These are phyloP conservation scores for Pseudopithomyces chartarum DNA, from an alignment of 2,329 filamentous ascomycete species.

Conservation along the genomic window DNA sequence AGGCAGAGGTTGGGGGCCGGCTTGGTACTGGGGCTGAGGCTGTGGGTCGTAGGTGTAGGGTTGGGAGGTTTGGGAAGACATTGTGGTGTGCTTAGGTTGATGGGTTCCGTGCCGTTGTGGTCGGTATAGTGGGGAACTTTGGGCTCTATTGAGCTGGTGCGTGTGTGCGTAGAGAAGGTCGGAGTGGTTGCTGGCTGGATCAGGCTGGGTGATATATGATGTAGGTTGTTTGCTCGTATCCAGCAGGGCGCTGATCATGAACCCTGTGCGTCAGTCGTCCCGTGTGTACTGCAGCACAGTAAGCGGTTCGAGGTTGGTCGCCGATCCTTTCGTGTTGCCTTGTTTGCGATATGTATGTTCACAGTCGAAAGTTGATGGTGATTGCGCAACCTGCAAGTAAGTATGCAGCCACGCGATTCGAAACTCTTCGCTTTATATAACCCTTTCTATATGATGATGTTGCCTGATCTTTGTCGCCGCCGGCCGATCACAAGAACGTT, in stretches of 20 bases:
- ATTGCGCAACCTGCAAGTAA: background rate
- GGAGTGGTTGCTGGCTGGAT: background rate
- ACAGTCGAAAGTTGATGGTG: background rate
- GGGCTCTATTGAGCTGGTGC: background rate
- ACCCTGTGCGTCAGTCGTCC: background rate
- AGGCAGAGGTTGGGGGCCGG: background rate
- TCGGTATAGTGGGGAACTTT: background rate
- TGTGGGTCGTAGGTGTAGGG: background rate
- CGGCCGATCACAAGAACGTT: background rate
- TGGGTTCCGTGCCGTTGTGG: background rate
- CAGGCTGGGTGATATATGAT: constrained; percentile 2
- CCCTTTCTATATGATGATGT: background rate
- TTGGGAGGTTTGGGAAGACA: background rate
- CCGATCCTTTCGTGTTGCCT: background rate
- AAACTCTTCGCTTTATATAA: background rate
- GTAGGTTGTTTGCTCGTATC: constrained; percentile 1
- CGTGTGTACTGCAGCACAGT: background rate
- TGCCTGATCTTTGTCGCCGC: constrained; percentile 1
- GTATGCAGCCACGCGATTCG: background rate
- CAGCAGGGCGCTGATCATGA: background rate
- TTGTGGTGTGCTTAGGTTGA: background rate
- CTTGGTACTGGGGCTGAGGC: background rate
- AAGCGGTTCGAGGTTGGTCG: background rate
- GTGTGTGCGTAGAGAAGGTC: background rate
- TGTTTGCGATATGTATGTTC: background rate